phyloP scores from a whole-genome alignment of 805 yeast genomes.

The Dipodascus geniculatus region DNA sequence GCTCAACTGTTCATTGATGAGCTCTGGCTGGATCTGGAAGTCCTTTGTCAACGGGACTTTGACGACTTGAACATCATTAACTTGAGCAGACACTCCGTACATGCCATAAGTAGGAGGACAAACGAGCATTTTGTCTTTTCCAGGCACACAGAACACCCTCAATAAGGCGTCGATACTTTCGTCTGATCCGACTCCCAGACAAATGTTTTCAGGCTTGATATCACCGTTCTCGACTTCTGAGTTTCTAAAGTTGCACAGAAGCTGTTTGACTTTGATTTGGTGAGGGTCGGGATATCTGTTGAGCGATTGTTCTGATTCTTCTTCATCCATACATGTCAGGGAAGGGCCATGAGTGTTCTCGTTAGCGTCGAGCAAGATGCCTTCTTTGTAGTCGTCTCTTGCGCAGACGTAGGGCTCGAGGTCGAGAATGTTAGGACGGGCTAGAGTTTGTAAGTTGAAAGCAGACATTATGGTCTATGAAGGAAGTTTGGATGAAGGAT shows the following conservation, averaged over 20 bases:
- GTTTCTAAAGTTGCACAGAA: conserved; percentile 64
- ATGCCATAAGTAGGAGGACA: conserved; percentile 98
- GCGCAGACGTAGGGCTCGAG: conserved; percentile 95
- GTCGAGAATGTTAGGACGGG: conserved; percentile 73
- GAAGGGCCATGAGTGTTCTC: conserved; percentile 94
- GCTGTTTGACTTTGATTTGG: conserved; percentile 62
- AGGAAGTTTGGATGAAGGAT: too few species aligned
- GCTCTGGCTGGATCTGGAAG: conserved; percentile 52
- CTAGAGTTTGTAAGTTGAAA: conserved; percentile 44
- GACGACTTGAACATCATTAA: conserved; percentile 75
- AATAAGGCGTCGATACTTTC: conserved; percentile 86
- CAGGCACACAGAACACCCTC: conserved; percentile 75
- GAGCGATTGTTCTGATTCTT: conserved; percentile 44
- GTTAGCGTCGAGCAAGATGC: conserved; percentile 86
- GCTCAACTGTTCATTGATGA: conserved; percentile 38
- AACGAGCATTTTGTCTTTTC: conserved; percentile 64
- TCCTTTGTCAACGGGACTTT: conserved; percentile 50
- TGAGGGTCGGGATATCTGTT: conserved; percentile 97
- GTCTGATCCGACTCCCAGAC: conserved; percentile 95
- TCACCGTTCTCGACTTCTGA: conserved; percentile 25
- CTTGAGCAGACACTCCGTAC: conserved; percentile 84
- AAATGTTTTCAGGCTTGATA: conserved; percentile 52
- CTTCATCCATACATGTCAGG: conserved; percentile 31
- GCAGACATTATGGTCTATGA: conserved; percentile 24
- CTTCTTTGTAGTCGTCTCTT: conserved; percentile 84